Conservation (phyloP, 2,329 filamentous ascomycete genomes). For the Calonectria naviculata region DNA sequence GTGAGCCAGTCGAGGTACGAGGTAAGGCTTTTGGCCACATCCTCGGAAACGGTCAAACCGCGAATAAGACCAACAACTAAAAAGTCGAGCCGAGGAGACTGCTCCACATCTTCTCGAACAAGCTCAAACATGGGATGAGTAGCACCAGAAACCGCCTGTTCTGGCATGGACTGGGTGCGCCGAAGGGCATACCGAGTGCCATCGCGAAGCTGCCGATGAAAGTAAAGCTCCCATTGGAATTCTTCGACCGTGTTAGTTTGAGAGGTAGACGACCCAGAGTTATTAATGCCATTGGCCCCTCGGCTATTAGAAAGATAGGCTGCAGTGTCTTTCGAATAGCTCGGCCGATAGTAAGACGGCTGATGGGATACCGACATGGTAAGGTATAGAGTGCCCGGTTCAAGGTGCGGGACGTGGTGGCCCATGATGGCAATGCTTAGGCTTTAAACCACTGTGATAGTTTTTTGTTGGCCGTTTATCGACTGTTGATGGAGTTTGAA, state of each 20-base stretch:
- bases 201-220: constrained; percentile 39
- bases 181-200: constrained; percentile 42
- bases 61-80: constrained; percentile 46
- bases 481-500: not conserved
- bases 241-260: constrained; percentile 39
- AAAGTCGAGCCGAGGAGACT: constrained; percentile 42
- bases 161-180: constrained; percentile 3
- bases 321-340: not conserved
- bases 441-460: too few species aligned
- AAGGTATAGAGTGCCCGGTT: constrained; percentile 39
- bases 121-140: constrained; percentile 31
- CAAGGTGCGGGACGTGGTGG: constrained; percentile 28
- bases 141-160: constrained; percentile 13
- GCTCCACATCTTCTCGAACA: constrained; percentile 27
- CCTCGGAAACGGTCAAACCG: constrained; percentile 36
- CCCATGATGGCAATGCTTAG: not conserved
- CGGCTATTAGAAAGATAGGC: constrained; percentile 14
- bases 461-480: not conserved
- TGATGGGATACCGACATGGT: constrained; percentile 36
- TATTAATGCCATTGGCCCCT: constrained; percentile 17
- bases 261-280: constrained; percentile 30
- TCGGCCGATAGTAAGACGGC: not conserved
- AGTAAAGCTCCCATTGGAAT: constrained; percentile 52
- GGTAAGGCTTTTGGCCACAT: constrained; percentile 33
- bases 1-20: constrained; percentile 48